Conservation (phyloP, 495 filamentous ascomycete species). For the Hypoxylon rickii region DNA sequence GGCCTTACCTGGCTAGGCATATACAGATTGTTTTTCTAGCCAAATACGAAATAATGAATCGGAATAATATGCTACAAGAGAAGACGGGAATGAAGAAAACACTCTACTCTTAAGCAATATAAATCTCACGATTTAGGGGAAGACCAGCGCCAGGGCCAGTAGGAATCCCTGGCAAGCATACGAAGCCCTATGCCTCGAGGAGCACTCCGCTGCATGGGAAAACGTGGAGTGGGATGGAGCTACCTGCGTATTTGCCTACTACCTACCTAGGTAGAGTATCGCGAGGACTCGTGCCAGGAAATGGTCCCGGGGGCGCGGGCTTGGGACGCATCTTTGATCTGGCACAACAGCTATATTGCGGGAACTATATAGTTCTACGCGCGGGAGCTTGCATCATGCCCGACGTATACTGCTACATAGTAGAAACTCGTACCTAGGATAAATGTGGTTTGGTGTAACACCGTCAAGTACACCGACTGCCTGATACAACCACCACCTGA, state of each 20-base stretch:
- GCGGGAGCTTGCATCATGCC: neutral
- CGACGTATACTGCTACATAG: neutral
- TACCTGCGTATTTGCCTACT: too few relatives aligned
- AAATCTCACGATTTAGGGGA: neutral
- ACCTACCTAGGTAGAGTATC: too few relatives aligned
- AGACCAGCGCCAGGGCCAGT: neutral
- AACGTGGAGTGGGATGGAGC: too few relatives aligned
- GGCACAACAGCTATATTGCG: neutral
- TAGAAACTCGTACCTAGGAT: neutral
- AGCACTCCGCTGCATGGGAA: too few relatives aligned
- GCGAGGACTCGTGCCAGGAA: neutral
- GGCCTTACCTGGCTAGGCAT: slow-evolving; percentile 70
- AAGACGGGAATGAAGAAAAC: neutral
- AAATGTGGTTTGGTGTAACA: neutral
- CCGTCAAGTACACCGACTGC: too few relatives aligned
- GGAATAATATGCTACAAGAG: too few relatives aligned
- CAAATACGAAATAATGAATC: neutral
- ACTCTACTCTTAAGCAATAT: slow-evolving; percentile 14
- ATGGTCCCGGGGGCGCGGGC: neutral
- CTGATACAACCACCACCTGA: too few relatives aligned
- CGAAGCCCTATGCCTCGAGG: too few relatives aligned
- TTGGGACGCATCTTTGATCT: neutral
- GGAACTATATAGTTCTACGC: neutral
- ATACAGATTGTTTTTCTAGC: slow-evolving; percentile 42
- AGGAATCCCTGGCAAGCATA: too few relatives aligned